Evolutionary conservation across 495 filamentous ascomycete species (phyloP).

Genomic region (Barbatosphaeria neglecta): DNA sequence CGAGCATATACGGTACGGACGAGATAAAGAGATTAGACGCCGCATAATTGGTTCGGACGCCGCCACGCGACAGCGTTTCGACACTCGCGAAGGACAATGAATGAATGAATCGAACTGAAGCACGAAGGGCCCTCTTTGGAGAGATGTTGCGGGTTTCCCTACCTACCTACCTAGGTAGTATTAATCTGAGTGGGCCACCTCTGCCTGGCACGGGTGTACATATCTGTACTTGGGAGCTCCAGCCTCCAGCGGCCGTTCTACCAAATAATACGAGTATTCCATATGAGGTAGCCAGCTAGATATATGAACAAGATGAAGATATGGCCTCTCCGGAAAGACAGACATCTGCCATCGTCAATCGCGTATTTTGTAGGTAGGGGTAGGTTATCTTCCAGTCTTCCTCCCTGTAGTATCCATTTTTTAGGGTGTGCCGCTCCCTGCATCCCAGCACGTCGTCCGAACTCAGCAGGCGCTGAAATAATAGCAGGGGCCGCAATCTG

Average conservation of each 20-base stretch:
- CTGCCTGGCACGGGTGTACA: not conserved
- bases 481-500: not conserved
- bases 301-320: not conserved
- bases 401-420: too few species aligned
- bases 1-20: too few species aligned
- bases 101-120: too few species aligned
- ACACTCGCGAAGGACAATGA: not conserved
- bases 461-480: too few species aligned
- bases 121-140: not conserved
- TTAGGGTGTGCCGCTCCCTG: not conserved
- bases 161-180: too few species aligned
- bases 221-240: not conserved
- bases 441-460: not conserved
- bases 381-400: too few species aligned
- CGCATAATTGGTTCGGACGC: not conserved
- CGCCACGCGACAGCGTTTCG: not conserved
- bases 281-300: not conserved
- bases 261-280: not conserved
- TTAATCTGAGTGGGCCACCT: not conserved
- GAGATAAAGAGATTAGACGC: too few species aligned
- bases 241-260: not conserved
- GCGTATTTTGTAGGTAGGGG: too few species aligned
- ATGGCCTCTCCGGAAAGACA: too few species aligned
- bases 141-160: too few species aligned
- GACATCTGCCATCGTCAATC: too few species aligned